These are phyloP conservation scores for Chenopodium formosanum DNA, from an alignment of 148 eudicot species.

Conservation along the genomic window DNA sequence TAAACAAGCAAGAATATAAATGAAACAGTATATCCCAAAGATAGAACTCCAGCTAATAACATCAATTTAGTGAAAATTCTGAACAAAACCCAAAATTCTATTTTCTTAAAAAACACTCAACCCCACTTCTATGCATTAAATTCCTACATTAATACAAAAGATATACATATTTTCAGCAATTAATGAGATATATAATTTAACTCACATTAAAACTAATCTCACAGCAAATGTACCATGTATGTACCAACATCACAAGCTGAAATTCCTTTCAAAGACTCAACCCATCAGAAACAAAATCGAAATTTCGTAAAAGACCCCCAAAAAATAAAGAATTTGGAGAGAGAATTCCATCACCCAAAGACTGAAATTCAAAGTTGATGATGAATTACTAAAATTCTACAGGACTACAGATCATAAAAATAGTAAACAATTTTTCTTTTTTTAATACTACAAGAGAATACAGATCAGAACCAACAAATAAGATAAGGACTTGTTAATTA, in stretches of 20 bases:
- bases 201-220: neutral
- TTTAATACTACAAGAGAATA: conserved; percentile 6
- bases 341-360: neutral
- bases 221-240: conserved; percentile 7
- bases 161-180: conserved; percentile 9
- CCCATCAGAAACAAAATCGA: neutral
- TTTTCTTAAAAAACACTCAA: conserved; percentile 15
- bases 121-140: conserved; percentile 30
- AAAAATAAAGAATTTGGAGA: no score
- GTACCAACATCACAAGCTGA: conserved; percentile 5
- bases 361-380: conserved; percentile 6
- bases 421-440: neutral
- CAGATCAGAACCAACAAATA: conserved; percentile 25
- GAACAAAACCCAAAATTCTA: conserved; percentile 16
- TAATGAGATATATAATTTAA: conserved; percentile 18
- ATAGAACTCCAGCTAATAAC: neutral
- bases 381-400: neutral
- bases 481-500: conserved; percentile 24
- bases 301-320: neutral
- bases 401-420: conserved; percentile 6
- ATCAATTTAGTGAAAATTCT: conserved; percentile 14
- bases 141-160: neutral
- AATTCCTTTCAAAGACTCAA: conserved; percentile 2
- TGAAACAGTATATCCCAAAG: conserved; percentile 10
- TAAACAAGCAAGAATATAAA: conserved; percentile 21